Percentiles rank a stretch among this genome's conserved stretches.
phyloP scores from a whole-genome alignment of 2,329 filamentous ascomycete genomes.

The Penicillium sp. region DNA sequence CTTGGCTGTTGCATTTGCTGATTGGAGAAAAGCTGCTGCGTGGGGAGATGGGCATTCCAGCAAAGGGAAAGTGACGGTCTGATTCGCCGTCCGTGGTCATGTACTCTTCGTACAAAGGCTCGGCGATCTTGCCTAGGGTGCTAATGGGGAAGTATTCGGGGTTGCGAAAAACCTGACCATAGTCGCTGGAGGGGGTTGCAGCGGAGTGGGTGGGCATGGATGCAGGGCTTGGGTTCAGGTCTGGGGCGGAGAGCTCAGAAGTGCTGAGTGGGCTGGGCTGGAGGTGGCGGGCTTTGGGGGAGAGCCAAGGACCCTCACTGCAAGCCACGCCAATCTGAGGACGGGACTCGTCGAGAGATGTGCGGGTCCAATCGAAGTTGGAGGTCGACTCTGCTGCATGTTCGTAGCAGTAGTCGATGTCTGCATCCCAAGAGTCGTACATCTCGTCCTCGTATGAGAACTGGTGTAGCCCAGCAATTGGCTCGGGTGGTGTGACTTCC shows the following conservation, averaged over 20 bases:
- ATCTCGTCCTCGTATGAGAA: constrained; percentile 31
- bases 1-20: constrained; percentile 60
- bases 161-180: constrained; percentile 27
- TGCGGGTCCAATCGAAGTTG: constrained; percentile 60
- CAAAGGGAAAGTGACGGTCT: constrained; percentile 51
- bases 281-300: constrained; percentile 15
- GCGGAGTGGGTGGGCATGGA: constrained; percentile 31
- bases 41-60: constrained; percentile 41
- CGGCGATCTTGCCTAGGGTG: constrained; percentile 36
- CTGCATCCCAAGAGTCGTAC: constrained; percentile 60
- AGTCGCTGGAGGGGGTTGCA: constrained; percentile 33
- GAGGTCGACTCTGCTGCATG: constrained; percentile 62
- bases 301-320: constrained; percentile 14
- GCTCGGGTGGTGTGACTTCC: constrained; percentile 15
- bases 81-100: constrained; percentile 47
- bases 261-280: constrained; percentile 27
- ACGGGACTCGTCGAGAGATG: constrained; percentile 34
- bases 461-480: constrained; percentile 18
- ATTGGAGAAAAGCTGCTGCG: constrained; percentile 55
- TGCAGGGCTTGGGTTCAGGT: constrained; percentile 37
- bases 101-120: constrained; percentile 44
- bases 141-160: constrained; percentile 33
- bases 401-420: constrained; percentile 65
- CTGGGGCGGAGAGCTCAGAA: constrained; percentile 31
- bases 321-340: constrained; percentile 18